A percentile compares a stretch with the other conserved stretches of the same genome.
These are phyloP conservation scores for Heterobasidion parviporum DNA, from an alignment of 1,284 basidiomycete species.

Conservation along the genomic window DNA sequence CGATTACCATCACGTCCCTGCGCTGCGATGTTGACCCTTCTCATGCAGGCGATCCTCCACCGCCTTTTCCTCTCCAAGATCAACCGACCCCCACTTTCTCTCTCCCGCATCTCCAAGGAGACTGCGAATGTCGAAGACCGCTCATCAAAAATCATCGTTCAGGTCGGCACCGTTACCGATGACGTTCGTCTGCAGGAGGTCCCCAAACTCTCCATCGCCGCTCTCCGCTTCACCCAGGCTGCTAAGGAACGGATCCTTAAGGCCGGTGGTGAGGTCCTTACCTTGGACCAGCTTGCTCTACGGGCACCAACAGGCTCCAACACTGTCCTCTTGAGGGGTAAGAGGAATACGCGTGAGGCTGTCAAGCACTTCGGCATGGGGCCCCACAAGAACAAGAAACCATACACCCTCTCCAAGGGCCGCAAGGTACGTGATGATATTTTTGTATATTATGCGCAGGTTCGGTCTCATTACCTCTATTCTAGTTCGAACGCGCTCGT, in stretches of 20 bases:
- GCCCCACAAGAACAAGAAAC: constrained; percentile 91
- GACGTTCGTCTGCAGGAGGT: constrained; percentile 85
- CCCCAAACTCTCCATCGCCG: constrained; percentile 92
- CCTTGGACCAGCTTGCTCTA: constrained; percentile 94
- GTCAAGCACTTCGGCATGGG: constrained; percentile 97
- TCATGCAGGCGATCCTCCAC: constrained; percentile 76
- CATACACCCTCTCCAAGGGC: constrained; percentile 90
- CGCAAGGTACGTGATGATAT: constrained; percentile 68
- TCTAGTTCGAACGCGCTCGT: constrained; percentile 79
- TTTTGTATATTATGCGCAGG: not conserved
- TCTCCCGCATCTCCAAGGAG: constrained; percentile 85
- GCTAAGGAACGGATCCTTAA: constrained; percentile 94
- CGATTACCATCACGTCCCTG: not conserved
- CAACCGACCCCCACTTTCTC: constrained; percentile 95
- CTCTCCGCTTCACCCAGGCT: constrained; percentile 89
- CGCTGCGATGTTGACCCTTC: constrained; percentile 11
- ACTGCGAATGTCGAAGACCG: constrained; percentile 64
- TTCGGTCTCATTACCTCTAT: constrained; percentile 8
- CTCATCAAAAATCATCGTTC: constrained; percentile 80
- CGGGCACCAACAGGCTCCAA: constrained; percentile 93
- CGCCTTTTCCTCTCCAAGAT: constrained; percentile 95
- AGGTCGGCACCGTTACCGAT: constrained; percentile 92
- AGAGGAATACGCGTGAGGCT: constrained; percentile 90
- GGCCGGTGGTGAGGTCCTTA: constrained; percentile 91
- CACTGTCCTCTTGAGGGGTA: constrained; percentile 89